Evolutionary conservation across 495 filamentous ascomycete genomes (phyloP).

Genomic region (Astrocystis sublimbata): DNA sequence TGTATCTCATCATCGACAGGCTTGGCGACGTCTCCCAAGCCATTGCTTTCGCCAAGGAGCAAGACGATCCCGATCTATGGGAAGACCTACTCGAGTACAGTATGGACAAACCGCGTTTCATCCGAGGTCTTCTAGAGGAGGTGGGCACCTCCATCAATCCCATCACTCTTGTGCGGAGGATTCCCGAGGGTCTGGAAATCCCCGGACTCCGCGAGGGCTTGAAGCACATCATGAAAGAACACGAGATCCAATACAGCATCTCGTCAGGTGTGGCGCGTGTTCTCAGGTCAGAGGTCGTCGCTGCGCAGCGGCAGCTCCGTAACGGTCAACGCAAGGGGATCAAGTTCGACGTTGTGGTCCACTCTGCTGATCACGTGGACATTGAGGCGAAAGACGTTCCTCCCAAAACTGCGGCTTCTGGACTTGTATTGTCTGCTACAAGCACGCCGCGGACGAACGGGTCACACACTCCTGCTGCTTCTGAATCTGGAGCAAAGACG

Average conservation of each 20-base stretch:
- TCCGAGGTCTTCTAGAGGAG: conserved; percentile 87
- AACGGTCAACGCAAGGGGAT: conserved; percentile 79
- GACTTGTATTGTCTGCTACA: conserved; percentile 23
- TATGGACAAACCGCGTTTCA: conserved; percentile 96
- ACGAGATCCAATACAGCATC: conserved; percentile 89
- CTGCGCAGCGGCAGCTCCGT: conserved; percentile 75
- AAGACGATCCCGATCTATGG: conserved; percentile 89
- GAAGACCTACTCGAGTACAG: conserved; percentile 90
- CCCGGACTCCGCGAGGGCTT: conserved; percentile 84
- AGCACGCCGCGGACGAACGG: conserved; percentile 29
- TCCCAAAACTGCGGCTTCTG: neutral
- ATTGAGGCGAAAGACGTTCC: conserved; percentile 33
- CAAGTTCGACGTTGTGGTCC: conserved; percentile 74
- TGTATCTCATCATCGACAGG: conserved; percentile 87
- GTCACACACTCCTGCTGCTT: conserved; percentile 32
- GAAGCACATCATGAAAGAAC: conserved; percentile 82
- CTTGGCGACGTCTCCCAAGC: conserved; percentile 86
- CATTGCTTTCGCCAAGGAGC: conserved; percentile 90
- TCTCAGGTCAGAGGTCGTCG: conserved; percentile 80
- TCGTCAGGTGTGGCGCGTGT: conserved; percentile 86
- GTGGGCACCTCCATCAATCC: conserved; percentile 91
- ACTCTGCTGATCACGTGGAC: conserved; percentile 42
- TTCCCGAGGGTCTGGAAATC: conserved; percentile 88
- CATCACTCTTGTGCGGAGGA: conserved; percentile 82
- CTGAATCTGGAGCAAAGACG: conserved; percentile 20